A percentile compares a stretch with the other conserved stretches of the same genome.
These are phyloP conservation scores for Lotmaria passim DNA, from an alignment of 208 protist species.

Conservation along the genomic window DNA sequence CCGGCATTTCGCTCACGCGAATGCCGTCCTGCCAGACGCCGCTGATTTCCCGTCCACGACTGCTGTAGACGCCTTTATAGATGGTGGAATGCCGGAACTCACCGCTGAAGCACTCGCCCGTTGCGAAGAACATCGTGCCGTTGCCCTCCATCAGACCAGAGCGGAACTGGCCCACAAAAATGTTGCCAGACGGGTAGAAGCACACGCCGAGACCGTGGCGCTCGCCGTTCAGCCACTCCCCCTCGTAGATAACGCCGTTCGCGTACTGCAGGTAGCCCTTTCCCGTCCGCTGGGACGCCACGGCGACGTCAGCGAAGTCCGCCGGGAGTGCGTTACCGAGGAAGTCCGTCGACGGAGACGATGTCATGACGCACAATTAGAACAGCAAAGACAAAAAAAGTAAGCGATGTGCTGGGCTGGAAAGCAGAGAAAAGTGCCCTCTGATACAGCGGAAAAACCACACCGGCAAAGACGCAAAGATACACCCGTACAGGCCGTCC, in stretches of 20 bases:
- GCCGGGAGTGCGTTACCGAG: conserved; percentile 14
- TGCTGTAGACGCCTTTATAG: conserved; percentile 51
- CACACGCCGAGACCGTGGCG: conserved; percentile 66
- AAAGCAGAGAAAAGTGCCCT: no score
- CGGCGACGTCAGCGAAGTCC: conserved; percentile 18
- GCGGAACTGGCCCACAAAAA: conserved; percentile 64
- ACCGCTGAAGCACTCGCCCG: conserved; percentile 64
- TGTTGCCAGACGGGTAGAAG: conserved; percentile 64
- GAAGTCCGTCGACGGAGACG: conserved; percentile 22
- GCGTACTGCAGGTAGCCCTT: conserved; percentile 35
- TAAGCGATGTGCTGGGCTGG: no score
- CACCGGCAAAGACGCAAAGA: no score
- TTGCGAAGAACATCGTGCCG: conserved; percentile 63
- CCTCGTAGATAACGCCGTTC: conserved; percentile 68
- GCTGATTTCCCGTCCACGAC: conserved; percentile 31
- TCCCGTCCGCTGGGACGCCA: conserved; percentile 25
- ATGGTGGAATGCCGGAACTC: conserved; percentile 41
- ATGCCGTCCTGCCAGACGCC: conserved; percentile 48
- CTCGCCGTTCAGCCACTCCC: conserved; percentile 42
- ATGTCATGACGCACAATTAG: no score
- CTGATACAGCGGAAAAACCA: no score
- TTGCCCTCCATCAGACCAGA: conserved; percentile 56
- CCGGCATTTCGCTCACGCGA: conserved; percentile 32
- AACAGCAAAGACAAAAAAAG: background rate
- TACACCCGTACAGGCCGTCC: no score